phyloP scores from a whole-genome alignment of 148 eudicot species.

The Cornus suecica region DNA sequence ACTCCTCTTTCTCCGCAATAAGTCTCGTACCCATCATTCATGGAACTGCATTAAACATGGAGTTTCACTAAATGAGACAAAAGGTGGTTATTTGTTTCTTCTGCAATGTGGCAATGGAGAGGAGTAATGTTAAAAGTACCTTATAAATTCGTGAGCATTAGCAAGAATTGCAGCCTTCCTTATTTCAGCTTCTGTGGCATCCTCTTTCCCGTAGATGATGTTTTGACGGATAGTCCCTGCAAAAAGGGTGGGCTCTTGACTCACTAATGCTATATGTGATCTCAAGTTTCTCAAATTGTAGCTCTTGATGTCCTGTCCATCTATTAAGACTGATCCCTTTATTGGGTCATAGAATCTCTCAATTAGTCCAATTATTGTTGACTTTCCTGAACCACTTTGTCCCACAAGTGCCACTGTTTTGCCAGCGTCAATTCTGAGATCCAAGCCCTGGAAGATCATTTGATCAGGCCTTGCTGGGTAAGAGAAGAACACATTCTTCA shows the following conservation, averaged over 20 bases:
- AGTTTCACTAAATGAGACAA: background rate
- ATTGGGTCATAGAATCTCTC: conserved; percentile 21
- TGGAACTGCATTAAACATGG: conserved; percentile 12
- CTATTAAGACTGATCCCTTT: conserved; percentile 14
- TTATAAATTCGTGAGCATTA: conserved; percentile 22
- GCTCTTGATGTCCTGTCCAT: conserved; percentile 12
- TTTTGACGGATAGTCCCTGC: conserved; percentile 19
- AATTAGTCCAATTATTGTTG: conserved; percentile 15
- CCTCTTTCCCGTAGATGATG: conserved; percentile 15
- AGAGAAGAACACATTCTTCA: conserved; percentile 8
- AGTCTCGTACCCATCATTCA: conserved; percentile 18
- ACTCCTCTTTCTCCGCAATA: conserved; percentile 20
- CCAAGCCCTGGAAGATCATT: conserved; percentile 8
- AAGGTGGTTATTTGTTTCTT: background rate
- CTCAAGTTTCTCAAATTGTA: conserved; percentile 19
- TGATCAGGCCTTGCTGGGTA: conserved; percentile 17
- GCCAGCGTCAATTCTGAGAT: conserved; percentile 10
- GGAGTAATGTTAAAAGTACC: background rate
- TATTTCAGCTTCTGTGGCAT: conserved; percentile 17
- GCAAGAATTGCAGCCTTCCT: conserved; percentile 14
- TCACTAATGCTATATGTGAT: conserved; percentile 20
- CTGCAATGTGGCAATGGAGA: background rate
- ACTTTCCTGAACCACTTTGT: conserved; percentile 19
- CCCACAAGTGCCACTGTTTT: conserved; percentile 17
- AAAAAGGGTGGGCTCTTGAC: conserved; percentile 22